These are phyloP conservation scores for Carex parvula DNA, from an alignment of 176 grass and related monocot species.

Conservation along the genomic window DNA sequence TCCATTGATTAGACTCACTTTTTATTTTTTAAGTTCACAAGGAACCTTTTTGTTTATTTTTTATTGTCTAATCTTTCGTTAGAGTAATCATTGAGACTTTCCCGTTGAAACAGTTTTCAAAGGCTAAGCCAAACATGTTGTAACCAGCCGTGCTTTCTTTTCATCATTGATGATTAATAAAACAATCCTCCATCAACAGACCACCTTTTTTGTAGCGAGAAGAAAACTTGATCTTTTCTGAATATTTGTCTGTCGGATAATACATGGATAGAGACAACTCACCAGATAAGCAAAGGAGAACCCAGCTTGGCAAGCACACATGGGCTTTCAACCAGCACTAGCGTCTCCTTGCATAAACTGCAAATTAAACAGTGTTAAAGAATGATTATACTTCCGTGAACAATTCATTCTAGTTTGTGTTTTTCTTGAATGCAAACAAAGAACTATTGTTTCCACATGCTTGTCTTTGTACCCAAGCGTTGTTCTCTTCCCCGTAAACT, in stretches of 20 bases:
- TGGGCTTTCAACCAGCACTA: too few species aligned
- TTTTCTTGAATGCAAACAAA: slow-evolving; percentile 11
- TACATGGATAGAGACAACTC: slow-evolving; percentile 15
- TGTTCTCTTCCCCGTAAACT: slow-evolving; percentile 13
- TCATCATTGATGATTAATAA: slow-evolving; percentile 10
- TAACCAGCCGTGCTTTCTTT: background rate
- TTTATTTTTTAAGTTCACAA: background rate
- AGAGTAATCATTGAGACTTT: slow-evolving; percentile 21
- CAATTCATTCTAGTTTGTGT: background rate
- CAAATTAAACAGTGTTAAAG: slow-evolving; percentile 11
- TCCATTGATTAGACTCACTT: slow-evolving; percentile 1
- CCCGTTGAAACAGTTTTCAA: background rate
- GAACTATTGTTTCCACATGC: slow-evolving; percentile 11
- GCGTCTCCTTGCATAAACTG: background rate
- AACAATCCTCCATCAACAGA: background rate
- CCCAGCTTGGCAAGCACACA: slow-evolving; percentile 18
- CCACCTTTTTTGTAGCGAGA: background rate
- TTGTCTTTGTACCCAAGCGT: slow-evolving; percentile 12
- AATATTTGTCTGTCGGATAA: slow-evolving; percentile 15
- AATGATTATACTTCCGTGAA: background rate
- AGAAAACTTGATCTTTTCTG: background rate
- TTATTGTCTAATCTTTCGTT: background rate
- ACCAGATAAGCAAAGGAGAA: slow-evolving; percentile 22
- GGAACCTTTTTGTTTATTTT: slow-evolving; percentile 12
- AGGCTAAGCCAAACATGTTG: background rate